These are phyloP conservation scores for Argentina anserina DNA, from an alignment of 306 rosid species.

Conservation along the genomic window DNA sequence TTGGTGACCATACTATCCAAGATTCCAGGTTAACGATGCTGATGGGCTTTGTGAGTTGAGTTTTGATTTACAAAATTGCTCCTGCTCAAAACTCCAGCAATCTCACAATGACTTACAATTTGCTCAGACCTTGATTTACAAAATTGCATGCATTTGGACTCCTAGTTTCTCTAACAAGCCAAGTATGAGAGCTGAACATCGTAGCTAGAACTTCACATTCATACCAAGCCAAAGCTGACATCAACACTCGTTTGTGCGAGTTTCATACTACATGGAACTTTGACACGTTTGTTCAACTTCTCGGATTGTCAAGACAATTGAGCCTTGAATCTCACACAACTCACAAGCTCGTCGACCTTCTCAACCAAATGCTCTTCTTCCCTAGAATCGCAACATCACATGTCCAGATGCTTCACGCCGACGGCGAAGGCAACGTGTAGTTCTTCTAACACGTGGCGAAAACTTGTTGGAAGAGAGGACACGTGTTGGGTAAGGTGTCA, in stretches of 20 bases:
- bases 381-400: neutral
- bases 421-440: slow-evolving; percentile 12
- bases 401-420: neutral
- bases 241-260: neutral
- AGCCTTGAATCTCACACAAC: neutral
- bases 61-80: neutral
- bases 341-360: neutral
- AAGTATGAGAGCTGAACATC: neutral
- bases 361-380: neutral
- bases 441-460: slow-evolving; percentile 18
- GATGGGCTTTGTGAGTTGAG: neutral
- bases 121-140: neutral
- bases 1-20: too few species aligned
- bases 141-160: neutral
- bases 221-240: neutral
- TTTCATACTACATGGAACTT: neutral
- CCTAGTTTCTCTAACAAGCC: neutral
- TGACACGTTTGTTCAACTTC: neutral
- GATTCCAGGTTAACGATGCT: too few species aligned
- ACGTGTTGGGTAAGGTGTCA: slow-evolving; percentile 7
- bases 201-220: neutral
- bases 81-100: neutral
- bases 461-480: neutral
- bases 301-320: too few species aligned
- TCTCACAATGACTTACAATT: neutral